Conservation (phyloP, 257 asterid species). For the Capsicum rhomboideum region DNA sequence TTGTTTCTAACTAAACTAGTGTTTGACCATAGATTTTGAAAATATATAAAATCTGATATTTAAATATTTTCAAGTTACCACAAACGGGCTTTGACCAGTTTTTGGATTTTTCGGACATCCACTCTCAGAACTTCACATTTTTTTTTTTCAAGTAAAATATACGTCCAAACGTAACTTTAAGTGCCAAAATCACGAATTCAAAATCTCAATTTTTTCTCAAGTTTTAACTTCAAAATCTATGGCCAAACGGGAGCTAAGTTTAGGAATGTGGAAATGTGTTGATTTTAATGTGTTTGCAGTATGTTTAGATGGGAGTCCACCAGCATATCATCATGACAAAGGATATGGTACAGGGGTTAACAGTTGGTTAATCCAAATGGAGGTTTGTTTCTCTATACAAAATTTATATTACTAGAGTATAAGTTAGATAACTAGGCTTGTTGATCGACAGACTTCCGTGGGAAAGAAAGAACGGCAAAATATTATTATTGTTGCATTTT, state of each 20-base stretch:
- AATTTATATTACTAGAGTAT: background rate
- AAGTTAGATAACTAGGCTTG: no score
- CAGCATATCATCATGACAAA: slow-evolving; percentile 52
- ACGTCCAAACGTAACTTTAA: background rate
- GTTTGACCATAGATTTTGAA: background rate
- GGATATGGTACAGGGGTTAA: slow-evolving; percentile 52
- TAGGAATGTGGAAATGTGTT: background rate
- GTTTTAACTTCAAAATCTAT: background rate
- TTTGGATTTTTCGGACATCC: background rate
- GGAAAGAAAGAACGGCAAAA: background rate
- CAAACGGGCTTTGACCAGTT: background rate
- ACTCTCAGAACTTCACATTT: no score
- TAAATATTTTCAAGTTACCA: no score
- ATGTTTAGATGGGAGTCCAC: slow-evolving; percentile 82
- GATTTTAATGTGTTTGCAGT: slow-evolving; percentile 28
- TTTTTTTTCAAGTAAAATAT: background rate
- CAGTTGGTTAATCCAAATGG: slow-evolving; percentile 61
- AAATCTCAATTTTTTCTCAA: background rate
- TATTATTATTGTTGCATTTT: background rate
- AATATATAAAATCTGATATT: background rate
- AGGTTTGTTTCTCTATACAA: slow-evolving; percentile 25
- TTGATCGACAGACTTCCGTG: background rate
- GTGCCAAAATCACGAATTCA: background rate
- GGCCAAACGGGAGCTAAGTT: background rate
- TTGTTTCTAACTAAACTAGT: background rate